phyloP scores from a whole-genome alignment of 352 stramenopile species.

The Pythium brachiatum region DNA sequence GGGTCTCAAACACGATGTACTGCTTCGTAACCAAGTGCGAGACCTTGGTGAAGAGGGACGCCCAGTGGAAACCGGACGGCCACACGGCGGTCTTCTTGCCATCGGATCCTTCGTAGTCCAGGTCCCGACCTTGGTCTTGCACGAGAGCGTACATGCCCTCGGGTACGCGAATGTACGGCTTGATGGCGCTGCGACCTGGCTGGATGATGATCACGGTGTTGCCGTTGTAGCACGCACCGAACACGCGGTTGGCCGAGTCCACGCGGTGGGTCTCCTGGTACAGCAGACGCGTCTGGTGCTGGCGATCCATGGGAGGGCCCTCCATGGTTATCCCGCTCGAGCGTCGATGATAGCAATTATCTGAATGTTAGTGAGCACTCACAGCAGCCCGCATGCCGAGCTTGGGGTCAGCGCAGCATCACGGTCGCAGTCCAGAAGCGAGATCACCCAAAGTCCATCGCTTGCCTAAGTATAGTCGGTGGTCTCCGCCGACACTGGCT shows the following conservation, averaged over 20 bases:
- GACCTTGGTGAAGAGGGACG: constrained; percentile 75
- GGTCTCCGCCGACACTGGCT: too few species aligned
- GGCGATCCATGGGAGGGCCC: constrained; percentile 17
- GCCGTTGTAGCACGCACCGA: constrained; percentile 75
- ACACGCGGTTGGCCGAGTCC: constrained; percentile 67
- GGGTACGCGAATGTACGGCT: constrained; percentile 84
- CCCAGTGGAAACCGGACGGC: constrained; percentile 76
- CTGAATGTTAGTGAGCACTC: background rate
- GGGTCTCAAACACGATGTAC: constrained; percentile 85
- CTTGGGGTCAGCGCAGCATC: background rate
- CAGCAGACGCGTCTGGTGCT: constrained; percentile 57
- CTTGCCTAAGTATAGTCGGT: too few species aligned
- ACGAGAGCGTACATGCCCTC: constrained; percentile 89
- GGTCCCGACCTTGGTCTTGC: constrained; percentile 77
- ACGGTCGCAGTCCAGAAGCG: background rate
- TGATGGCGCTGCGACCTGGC: constrained; percentile 49
- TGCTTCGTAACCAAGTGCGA: constrained; percentile 89
- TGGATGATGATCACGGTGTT: constrained; percentile 84
- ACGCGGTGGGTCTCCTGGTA: constrained; percentile 63
- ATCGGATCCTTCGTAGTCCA: constrained; percentile 51
- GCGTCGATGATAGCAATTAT: background rate
- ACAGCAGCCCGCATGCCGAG: too few species aligned
- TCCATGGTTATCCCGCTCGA: background rate
- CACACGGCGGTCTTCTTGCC: constrained; percentile 57
- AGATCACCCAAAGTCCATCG: background rate